phyloP scores from a whole-genome alignment of 2,329 filamentous ascomycete genomes.

The Aspergillus sp. region DNA sequence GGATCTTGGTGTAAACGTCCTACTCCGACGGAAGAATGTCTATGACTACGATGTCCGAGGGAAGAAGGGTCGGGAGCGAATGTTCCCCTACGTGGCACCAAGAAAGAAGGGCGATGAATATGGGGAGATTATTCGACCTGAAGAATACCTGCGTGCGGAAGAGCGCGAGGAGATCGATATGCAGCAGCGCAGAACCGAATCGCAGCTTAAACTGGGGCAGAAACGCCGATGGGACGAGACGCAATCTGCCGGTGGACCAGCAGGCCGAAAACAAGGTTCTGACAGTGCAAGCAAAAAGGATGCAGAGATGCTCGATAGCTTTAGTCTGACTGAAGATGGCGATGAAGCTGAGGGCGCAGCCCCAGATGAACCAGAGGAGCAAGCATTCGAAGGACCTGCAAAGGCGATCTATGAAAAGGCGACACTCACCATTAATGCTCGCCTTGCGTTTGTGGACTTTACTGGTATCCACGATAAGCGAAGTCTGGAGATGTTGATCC shows the following conservation, averaged over 20 bases:
- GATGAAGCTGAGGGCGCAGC: conserved; percentile 59
- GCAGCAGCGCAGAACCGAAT: conserved; percentile 55
- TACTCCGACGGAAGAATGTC: conserved; percentile 84
- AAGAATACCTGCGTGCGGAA: conserved; percentile 90
- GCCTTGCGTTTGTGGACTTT: conserved; percentile 87
- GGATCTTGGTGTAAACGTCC: conserved; percentile 86
- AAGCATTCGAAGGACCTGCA: conserved; percentile 63
- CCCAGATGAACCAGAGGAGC: conserved; percentile 54
- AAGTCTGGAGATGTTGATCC: conserved; percentile 90
- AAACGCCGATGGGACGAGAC: conserved; percentile 92
- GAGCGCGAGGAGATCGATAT: conserved; percentile 77
- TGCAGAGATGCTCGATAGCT: conserved; percentile 51
- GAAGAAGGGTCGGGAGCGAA: conserved; percentile 87
- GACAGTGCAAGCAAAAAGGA: conserved; percentile 28
- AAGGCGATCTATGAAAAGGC: conserved; percentile 69
- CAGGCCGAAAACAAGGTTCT: conserved; percentile 59
- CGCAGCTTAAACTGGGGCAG: conserved; percentile 72
- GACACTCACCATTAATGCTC: conserved; percentile 67
- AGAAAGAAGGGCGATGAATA: conserved; percentile 84
- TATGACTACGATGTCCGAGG: conserved; percentile 90
- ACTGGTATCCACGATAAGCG: conserved; percentile 90
- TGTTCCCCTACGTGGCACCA: conserved; percentile 84
- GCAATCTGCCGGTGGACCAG: conserved; percentile 43
- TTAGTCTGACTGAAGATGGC: conserved; percentile 49
- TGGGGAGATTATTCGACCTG: conserved; percentile 87